These are phyloP conservation scores for Torulaspora globosa DNA, from an alignment of 1,139 yeast genomes.

Conservation along the genomic window DNA sequence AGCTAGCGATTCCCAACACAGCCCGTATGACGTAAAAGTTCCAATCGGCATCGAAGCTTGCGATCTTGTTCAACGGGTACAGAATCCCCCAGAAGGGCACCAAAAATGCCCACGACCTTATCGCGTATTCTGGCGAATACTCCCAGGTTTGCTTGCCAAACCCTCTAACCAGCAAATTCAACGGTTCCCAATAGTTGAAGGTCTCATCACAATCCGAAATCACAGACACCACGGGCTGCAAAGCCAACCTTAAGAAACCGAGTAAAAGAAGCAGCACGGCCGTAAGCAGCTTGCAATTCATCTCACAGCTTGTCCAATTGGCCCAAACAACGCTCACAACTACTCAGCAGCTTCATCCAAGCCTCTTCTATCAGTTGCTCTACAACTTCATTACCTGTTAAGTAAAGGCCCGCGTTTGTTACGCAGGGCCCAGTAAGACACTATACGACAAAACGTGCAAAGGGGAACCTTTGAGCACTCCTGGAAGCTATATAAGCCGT, in stretches of 20 bases:
- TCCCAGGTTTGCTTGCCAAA: constrained; percentile 98
- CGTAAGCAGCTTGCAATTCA: constrained; percentile 10
- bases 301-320: neutral
- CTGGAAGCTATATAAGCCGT: neutral
- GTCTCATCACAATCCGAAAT: constrained; percentile 86
- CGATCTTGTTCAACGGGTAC: constrained; percentile 37
- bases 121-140: constrained; percentile 85
- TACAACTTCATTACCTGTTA: neutral
- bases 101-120: constrained; percentile 77
- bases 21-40: constrained; percentile 53
- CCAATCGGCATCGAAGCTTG: constrained; percentile 21
- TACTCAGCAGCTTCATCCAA: neutral
- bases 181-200: constrained; percentile 91
- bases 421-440: constrained; percentile 1
- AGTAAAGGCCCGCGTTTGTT: constrained; percentile 3
- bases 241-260: constrained; percentile 22
- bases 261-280: constrained; percentile 18
- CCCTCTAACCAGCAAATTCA: constrained; percentile 69
- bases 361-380: neutral
- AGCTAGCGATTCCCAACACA: constrained; percentile 48
- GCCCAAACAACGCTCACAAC: neutral
- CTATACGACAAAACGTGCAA: constrained; percentile 2
- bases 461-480: neutral
- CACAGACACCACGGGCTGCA: constrained; percentile 34
- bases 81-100: constrained; percentile 48